Evolutionary conservation across 2,329 filamentous ascomycete species (phyloP).

Genomic region (Periconia macrospinosa): DNA sequence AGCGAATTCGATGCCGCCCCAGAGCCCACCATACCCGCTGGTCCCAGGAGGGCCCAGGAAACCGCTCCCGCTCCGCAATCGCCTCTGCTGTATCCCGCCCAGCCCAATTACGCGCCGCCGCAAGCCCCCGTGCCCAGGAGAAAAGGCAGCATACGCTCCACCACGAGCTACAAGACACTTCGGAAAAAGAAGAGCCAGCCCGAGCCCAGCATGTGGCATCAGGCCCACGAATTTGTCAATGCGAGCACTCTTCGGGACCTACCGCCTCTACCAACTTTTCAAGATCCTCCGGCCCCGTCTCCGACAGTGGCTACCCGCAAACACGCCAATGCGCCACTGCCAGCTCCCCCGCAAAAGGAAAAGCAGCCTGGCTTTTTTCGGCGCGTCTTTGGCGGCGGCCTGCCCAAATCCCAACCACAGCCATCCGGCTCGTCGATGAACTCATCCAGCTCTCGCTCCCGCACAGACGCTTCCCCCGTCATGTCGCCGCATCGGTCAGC

Average conservation of each 20-base stretch:
- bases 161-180: conserved; percentile 50
- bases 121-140: conserved; percentile 51
- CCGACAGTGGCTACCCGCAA: conserved; percentile 58
- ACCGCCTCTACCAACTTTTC: conserved; percentile 49
- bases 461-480: conserved; percentile 20
- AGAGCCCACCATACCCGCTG: conserved; percentile 79
- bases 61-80: conserved; percentile 37
- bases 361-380: conserved; percentile 86
- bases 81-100: conserved; percentile 40
- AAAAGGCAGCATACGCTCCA: conserved; percentile 62
- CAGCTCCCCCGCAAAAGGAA: conserved; percentile 56
- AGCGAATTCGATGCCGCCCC: conserved; percentile 79
- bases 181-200: conserved; percentile 48
- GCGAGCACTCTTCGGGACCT: conserved; percentile 46
- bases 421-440: conserved; percentile 23
- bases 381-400: conserved; percentile 74
- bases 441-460: conserved; percentile 12
- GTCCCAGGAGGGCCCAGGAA: conserved; percentile 63
- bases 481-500: conserved; percentile 22
- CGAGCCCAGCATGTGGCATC: conserved; percentile 46
- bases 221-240: conserved; percentile 54
- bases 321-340: conserved; percentile 40
- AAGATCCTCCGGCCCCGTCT: conserved; percentile 56
- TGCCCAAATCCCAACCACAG: conserved; percentile 58
- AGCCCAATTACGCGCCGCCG: conserved; percentile 43